phyloP scores from a whole-genome alignment of 2,329 filamentous ascomycete species.

The Aspergillus eucalypticola region DNA sequence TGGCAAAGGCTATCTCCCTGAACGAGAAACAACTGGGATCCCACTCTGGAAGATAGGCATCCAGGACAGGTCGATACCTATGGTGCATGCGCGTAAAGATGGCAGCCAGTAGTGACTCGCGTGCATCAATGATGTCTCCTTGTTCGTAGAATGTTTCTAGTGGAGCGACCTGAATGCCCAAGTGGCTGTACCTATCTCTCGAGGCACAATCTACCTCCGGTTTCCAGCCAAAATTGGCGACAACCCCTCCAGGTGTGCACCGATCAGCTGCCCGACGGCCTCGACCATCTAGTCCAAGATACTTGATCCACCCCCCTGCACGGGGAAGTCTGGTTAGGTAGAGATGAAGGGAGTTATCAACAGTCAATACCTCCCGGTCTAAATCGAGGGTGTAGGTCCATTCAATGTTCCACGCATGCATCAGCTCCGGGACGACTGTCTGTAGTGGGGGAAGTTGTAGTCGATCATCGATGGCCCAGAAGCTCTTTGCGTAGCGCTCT shows the following conservation, averaged over 20 bases:
- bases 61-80: conserved; percentile 11
- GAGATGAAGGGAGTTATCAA: conserved; percentile 16
- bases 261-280: conserved; percentile 1
- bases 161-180: conserved; percentile 4
- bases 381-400: conserved; percentile 23
- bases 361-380: conserved; percentile 18
- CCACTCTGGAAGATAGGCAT: conserved; percentile 15
- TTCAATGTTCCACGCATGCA: conserved; percentile 8
- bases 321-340: conserved; percentile 13
- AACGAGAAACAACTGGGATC: conserved; percentile 15
- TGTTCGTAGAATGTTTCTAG: neutral
- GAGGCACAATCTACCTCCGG: conserved; percentile 5
- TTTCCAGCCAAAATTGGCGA: conserved; percentile 9
- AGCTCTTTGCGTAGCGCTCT: conserved; percentile 15
- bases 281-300: conserved; percentile 8
- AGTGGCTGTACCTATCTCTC: neutral
- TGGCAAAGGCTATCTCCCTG: conserved; percentile 19
- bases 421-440: neutral
- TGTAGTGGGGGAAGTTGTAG: conserved; percentile 13
- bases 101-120: conserved; percentile 9
- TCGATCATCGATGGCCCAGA: conserved; percentile 16
- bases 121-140: neutral
- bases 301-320: conserved; percentile 12
- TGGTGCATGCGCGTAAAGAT: neutral
- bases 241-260: conserved; percentile 13